phyloP scores from a whole-genome alignment of 2,329 filamentous ascomycete genomes.

The Aspergillus melleus region DNA sequence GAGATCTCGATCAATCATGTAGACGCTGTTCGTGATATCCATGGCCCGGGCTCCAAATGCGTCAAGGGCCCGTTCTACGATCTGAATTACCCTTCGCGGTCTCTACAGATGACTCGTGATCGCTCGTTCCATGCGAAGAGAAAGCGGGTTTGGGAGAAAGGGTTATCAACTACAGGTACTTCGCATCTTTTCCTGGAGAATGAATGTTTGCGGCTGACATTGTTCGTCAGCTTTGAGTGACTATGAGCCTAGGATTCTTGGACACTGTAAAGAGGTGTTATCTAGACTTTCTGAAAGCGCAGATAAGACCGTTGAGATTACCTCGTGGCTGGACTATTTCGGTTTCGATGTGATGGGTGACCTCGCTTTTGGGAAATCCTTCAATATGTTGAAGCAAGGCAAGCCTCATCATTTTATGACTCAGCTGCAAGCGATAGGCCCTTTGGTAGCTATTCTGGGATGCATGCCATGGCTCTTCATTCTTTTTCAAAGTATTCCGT shows the following conservation, averaged over 20 bases:
- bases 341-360: slow-evolving; percentile 8
- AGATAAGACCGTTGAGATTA: neutral
- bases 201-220: neutral
- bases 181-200: neutral
- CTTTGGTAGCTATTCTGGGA: neutral
- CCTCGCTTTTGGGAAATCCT: slow-evolving; percentile 6
- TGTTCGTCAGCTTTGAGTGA: neutral
- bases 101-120: slow-evolving; percentile 6
- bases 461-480: neutral
- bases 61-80: slow-evolving; percentile 6
- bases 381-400: slow-evolving; percentile 1
- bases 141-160: slow-evolving; percentile 1
- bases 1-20: slow-evolving; percentile 7
- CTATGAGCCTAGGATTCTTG: neutral
- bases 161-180: neutral
- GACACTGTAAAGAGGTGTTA: neutral
- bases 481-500: neutral
- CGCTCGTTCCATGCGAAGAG: neutral
- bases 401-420: neutral
- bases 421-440: neutral
- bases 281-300: neutral
- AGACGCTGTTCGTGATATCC: slow-evolving; percentile 3
- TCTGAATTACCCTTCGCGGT: neutral
- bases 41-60: slow-evolving; percentile 1
- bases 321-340: slow-evolving; percentile 4